These are phyloP conservation scores for Huntiella moniliformis DNA, from an alignment of 2,329 filamentous ascomycete species.

Conservation along the genomic window DNA sequence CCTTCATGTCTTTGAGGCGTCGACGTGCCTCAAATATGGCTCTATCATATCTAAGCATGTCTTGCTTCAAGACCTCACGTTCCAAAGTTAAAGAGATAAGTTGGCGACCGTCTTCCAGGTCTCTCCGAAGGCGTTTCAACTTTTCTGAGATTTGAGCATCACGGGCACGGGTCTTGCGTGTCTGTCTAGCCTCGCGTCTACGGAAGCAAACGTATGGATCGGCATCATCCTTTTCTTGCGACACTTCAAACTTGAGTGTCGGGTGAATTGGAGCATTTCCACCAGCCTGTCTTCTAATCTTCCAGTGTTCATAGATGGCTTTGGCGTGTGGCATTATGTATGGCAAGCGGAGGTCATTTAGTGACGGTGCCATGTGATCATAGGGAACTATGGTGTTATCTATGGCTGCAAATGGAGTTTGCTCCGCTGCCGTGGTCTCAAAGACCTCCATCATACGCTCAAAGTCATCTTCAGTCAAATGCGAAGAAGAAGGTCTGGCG, in stretches of 20 bases:
- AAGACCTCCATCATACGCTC: conserved; percentile 91
- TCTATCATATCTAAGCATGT: conserved; percentile 56
- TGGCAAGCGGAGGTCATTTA: conserved; percentile 30
- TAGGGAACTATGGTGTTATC: conserved; percentile 72
- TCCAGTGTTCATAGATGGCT: conserved; percentile 83
- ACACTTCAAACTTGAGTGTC: conserved; percentile 78
- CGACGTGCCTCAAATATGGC: conserved; percentile 67
- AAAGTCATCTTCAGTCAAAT: conserved; percentile 77
- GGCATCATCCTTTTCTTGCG: conserved; percentile 82
- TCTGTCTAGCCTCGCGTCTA: conserved; percentile 80
- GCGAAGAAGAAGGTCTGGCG: conserved; percentile 42
- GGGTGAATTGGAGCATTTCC: conserved; percentile 60
- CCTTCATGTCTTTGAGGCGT: conserved; percentile 72
- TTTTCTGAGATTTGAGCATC: conserved; percentile 92
- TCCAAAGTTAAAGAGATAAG: conserved; percentile 60
- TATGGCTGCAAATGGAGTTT: conserved; percentile 76
- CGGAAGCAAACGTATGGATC: conserved; percentile 98
- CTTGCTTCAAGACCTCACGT: conserved; percentile 62
- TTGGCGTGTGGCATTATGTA: conserved; percentile 44
- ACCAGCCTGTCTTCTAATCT: conserved; percentile 42
- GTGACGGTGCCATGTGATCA: conserved; percentile 54
- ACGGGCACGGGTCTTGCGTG: conserved; percentile 81
- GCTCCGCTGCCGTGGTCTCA: conserved; percentile 64
- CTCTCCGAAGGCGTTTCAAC: conserved; percentile 72
- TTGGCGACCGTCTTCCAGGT: conserved; percentile 75